These are phyloP conservation scores for Opeltia flavorubescens DNA, from an alignment of 495 filamentous ascomycete genomes.

Conservation along the genomic window DNA sequence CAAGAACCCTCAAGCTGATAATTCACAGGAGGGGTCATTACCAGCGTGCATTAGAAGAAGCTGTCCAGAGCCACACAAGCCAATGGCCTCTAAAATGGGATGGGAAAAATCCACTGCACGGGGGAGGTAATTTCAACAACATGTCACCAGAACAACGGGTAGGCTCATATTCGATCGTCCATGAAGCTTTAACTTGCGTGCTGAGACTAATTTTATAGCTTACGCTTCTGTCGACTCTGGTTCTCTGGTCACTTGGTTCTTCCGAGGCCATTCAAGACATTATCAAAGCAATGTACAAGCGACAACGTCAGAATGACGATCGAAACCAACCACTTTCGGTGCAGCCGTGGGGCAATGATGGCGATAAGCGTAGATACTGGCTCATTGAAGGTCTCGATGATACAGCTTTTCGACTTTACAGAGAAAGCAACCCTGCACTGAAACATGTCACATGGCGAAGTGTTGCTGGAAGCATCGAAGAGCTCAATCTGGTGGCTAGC, in stretches of 20 bases:
- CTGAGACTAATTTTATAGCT: conserved; percentile 36
- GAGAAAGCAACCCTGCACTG: conserved; percentile 74
- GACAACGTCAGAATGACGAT: conserved; percentile 76
- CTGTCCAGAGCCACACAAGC: conserved; percentile 65
- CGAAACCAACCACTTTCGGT: conserved; percentile 86
- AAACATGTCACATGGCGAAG: conserved; percentile 80
- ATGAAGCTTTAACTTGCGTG: conserved; percentile 9
- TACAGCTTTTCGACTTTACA: conserved; percentile 84
- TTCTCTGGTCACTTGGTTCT: conserved; percentile 80
- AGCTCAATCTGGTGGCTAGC: conserved; percentile 57
- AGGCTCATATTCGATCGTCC: conserved; percentile 26
- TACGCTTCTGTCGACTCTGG: conserved; percentile 63
- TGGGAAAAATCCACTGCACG: conserved; percentile 68
- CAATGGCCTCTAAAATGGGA: conserved; percentile 89
- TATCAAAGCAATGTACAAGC: conserved; percentile 83
- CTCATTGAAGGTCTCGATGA: conserved; percentile 90
- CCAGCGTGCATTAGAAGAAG: conserved; percentile 84
- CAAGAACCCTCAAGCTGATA: neutral
- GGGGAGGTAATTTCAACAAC: conserved; percentile 59
- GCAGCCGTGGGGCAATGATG: conserved; percentile 87
- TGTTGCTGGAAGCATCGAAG: conserved; percentile 79
- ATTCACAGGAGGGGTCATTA: conserved; percentile 62
- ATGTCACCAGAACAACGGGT: conserved; percentile 74
- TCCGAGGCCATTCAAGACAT: conserved; percentile 71
- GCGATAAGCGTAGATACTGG: conserved; percentile 82